These are phyloP conservation scores for Backusella psychrophila DNA, from an alignment of 192 early-diverging fungal species.

Conservation along the genomic window DNA sequence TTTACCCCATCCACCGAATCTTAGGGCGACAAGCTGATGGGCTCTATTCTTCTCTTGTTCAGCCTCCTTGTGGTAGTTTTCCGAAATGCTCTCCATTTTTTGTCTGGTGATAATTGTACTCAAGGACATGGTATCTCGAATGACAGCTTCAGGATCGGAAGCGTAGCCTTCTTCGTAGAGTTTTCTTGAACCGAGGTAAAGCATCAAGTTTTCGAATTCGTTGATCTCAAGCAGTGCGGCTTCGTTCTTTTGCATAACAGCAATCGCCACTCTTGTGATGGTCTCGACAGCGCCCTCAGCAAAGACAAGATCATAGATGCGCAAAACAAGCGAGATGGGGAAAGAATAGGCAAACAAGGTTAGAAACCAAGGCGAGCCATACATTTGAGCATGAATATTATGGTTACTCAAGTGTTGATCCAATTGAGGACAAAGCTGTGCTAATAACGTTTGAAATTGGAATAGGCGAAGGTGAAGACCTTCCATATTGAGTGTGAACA, in stretches of 20 bases:
- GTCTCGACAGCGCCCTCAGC: constrained; percentile 87
- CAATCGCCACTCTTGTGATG: constrained; percentile 83
- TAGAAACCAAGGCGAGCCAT: constrained; percentile 96
- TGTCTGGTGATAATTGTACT: constrained; percentile 61
- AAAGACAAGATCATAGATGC: constrained; percentile 90
- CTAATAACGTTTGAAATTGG: constrained; percentile 79
- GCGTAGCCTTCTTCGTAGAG: constrained; percentile 77
- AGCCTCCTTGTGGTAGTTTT: constrained; percentile 48
- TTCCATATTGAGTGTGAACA: constrained; percentile 91
- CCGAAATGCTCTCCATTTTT: constrained; percentile 72
- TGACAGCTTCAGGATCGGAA: constrained; percentile 57
- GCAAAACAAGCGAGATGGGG: constrained; percentile 81
- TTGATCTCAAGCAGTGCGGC: constrained; percentile 65
- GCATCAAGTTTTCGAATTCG: constrained; percentile 79
- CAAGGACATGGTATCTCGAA: constrained; percentile 77
- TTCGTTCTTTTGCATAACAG: constrained; percentile 83
- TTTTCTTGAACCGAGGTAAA: constrained; percentile 70
- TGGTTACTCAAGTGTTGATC: constrained; percentile 70
- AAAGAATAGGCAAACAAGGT: constrained; percentile 96
- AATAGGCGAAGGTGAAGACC: constrained; percentile 86
- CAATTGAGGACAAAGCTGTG: constrained; percentile 73
- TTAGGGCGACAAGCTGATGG: constrained; percentile 44
- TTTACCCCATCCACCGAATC: constrained; percentile 39
- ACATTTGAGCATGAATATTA: constrained; percentile 82
- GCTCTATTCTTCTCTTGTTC: constrained; percentile 53